Percentiles rank a stretch among this genome's conserved stretches.
These are phyloP conservation scores for Trichoderma orchidacearum DNA, from an alignment of 495 filamentous ascomycete genomes.

Conservation along the genomic window DNA sequence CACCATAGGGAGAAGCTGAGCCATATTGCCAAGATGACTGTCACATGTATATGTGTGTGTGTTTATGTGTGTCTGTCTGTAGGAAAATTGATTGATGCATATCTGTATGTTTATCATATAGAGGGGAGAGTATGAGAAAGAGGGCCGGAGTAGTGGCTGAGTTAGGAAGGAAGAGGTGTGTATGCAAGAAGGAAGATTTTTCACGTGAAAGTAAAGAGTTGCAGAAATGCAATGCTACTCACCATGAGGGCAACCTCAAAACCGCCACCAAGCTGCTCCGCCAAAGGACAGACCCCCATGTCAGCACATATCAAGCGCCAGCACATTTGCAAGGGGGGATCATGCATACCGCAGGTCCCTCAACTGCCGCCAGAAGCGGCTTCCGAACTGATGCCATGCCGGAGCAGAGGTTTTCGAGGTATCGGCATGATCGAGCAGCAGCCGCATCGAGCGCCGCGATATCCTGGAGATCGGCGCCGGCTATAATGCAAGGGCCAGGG, in stretches of 20 bases:
- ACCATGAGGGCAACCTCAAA: conserved; percentile 20
- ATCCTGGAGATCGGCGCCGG: conserved; percentile 25
- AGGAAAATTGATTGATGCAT: no score
- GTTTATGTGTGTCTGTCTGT: no score
- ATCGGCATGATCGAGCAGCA: conserved; percentile 14
- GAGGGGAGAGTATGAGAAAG: neutral
- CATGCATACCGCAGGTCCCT: conserved; percentile 16
- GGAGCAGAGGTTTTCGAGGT: conserved; percentile 20
- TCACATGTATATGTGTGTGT: no score
- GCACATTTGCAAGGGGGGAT: neutral
- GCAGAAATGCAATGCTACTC: neutral
- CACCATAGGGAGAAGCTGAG: no score
- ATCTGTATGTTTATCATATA: neutral
- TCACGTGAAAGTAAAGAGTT: neutral
- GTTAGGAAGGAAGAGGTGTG: neutral
- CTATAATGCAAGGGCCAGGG: conserved; percentile 6
- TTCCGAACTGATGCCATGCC: conserved; percentile 17
- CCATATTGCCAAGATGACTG: no score
- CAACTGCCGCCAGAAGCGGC: conserved; percentile 20
- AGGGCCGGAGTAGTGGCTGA: neutral
- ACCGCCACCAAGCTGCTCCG: conserved; percentile 18
- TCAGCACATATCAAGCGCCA: neutral
- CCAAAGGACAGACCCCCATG: neutral
- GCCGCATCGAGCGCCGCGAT: conserved; percentile 15
- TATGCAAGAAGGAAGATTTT: neutral